phyloP scores from a whole-genome alignment of 1,139 yeast genomes.

The Sugiyamaella xylanicola region DNA sequence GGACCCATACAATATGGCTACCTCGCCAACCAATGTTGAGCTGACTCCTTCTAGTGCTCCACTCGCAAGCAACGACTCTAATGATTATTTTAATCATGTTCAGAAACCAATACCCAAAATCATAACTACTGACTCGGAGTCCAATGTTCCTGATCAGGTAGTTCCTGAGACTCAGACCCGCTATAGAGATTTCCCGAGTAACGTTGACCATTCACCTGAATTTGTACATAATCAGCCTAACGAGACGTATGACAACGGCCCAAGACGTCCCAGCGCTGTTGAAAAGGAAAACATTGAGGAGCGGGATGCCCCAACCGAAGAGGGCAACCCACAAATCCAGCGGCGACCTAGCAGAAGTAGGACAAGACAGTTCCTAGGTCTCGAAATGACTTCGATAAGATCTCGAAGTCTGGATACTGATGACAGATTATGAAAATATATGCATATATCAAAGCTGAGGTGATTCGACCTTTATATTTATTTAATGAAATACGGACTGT shows the following conservation, averaged over 20 bases:
- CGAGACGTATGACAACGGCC: no score
- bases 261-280: not conserved
- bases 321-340: not conserved
- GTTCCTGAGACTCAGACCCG: not conserved
- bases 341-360: conserved; percentile 30
- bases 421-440: conserved; percentile 24
- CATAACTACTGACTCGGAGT: not conserved
- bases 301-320: not conserved
- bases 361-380: conserved; percentile 27
- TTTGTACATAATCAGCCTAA: no score
- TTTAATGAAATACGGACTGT: conserved; percentile 3
- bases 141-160: not conserved
- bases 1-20: conserved; percentile 9
- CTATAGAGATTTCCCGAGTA: no score
- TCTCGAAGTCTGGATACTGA: conserved; percentile 31
- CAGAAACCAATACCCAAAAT: not conserved
- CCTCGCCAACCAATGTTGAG: conserved; percentile 10
- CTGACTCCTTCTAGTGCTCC: conserved; percentile 10
- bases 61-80: not conserved
- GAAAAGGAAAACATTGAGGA: not conserved
- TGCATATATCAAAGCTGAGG: conserved; percentile 3
- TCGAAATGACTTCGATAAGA: conserved; percentile 31
- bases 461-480: conserved; percentile 9
- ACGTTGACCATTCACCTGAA: no score
- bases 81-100: conserved; percentile 1